These are phyloP conservation scores for Scytalidium sp. DNA, from an alignment of 2,329 filamentous ascomycete genomes.

Conservation along the genomic window DNA sequence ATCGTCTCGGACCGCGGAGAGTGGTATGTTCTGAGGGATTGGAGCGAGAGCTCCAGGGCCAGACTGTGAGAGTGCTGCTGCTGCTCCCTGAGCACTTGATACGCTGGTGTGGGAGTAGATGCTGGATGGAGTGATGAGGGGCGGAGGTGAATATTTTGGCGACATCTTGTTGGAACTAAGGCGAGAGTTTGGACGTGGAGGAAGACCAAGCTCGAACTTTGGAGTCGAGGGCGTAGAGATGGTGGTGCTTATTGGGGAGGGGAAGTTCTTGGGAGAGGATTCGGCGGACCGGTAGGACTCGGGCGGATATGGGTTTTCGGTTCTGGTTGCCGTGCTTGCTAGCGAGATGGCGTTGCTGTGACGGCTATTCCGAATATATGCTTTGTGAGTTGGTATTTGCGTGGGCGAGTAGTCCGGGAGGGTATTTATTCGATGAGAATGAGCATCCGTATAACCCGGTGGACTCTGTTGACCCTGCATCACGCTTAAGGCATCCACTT, in stretches of 20 bases:
- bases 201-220: neutral
- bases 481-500: neutral
- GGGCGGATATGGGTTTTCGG: neutral
- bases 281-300: neutral
- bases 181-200: neutral
- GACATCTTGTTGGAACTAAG: neutral
- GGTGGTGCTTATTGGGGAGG: neutral
- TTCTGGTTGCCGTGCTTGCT: constrained; percentile 1
- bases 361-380: constrained; percentile 20
- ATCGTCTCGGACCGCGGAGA: neutral
- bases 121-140: neutral
- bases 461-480: neutral
- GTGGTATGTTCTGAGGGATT: no score
- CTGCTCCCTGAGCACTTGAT: neutral
- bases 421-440: neutral
- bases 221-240: neutral
- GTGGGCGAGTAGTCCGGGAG: constrained; percentile 3
- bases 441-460: neutral
- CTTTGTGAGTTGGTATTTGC: constrained; percentile 15
- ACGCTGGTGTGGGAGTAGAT: no score
- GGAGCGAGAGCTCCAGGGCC: neutral
- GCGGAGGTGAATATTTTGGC: neutral
- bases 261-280: neutral
- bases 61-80: neutral
- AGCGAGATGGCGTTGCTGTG: constrained; percentile 4